Evolutionary conservation across 192 early-diverging fungal species (phyloP), one percentile per base, ranked within the genome.

Genomic region (Rhizoclosmatium globosum): DNA sequence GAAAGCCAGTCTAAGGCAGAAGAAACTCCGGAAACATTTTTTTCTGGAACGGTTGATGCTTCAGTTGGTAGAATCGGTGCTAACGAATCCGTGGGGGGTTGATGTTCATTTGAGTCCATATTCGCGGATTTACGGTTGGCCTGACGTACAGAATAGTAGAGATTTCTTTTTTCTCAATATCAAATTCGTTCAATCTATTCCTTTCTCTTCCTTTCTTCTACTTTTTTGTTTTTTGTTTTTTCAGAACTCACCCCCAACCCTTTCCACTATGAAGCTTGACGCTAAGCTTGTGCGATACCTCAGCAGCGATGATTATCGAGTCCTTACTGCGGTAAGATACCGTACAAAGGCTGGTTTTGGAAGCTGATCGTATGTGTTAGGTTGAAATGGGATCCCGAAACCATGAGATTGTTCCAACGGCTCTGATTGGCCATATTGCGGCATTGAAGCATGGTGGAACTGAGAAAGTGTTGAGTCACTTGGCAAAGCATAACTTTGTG

Each of bases 361-460:
- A 53, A 53, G 50, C 17, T 53, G 50, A 53, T 53, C 50, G 50
- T 13, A 53, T 13, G 6, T 2, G 3, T 47, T 83, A 94, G 86
- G 88, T 94, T 11, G 98, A 99, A 83, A 96, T 98, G 91, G 98
- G 96, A 15, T 95, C 95, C 42, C 93, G 95, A 78, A 99, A 99
- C 88, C 98, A 99, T 88, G 96, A 98, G 84, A 91, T 99, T 21
- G 98, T 99, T 6, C 97, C 98, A 3, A 93, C 93, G 1, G 42
- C 90, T n/a, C 86, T 99, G 47, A 95, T 99, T 82, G 89, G 91
- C n/a, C 92, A 97, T 81, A 97, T 99, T 83, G 94, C 97, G n/a
- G 91, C 94, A 70, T 85, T 99, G 44, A 89, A 94, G 53, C 87
- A 92, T 53, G 97, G 96, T 56, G 93, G 95, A n/a, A 88, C 90